These are phyloP conservation scores for Epichloe gansuensis DNA, from an alignment of 2,329 filamentous ascomycete species.

Conservation along the genomic window DNA sequence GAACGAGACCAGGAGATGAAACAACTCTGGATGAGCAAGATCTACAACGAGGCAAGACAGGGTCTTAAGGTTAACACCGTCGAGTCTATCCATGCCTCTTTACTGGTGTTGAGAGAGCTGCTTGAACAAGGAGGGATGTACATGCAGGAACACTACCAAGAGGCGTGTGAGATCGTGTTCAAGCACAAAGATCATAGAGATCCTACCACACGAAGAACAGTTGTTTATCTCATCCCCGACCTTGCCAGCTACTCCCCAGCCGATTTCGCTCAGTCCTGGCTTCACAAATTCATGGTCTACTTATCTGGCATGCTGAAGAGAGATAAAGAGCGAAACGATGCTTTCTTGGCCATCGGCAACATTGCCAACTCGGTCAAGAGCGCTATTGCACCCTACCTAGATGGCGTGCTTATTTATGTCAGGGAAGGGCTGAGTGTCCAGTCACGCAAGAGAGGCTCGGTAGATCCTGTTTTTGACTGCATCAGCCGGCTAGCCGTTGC, in stretches of 20 bases:
- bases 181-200: slow-evolving; percentile 91
- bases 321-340: slow-evolving; percentile 85
- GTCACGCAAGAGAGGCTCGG: slow-evolving; percentile 51
- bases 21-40: slow-evolving; percentile 77
- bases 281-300: slow-evolving; percentile 96
- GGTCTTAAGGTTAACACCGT: slow-evolving; percentile 72
- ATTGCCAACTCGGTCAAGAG: slow-evolving; percentile 94
- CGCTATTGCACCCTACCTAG: slow-evolving; percentile 86
- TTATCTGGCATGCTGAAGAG: slow-evolving; percentile 88
- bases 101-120: slow-evolving; percentile 85
- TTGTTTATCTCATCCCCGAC: slow-evolving; percentile 83
- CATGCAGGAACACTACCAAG: slow-evolving; percentile 90
- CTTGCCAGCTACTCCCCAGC: slow-evolving; percentile 85
- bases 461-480: slow-evolving; percentile 86
- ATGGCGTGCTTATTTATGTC: slow-evolving; percentile 87
- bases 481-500: slow-evolving; percentile 93
- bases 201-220: slow-evolving; percentile 72
- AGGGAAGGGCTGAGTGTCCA: slow-evolving; percentile 79
- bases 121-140: slow-evolving; percentile 96
- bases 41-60: slow-evolving; percentile 72
- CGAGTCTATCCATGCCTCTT: slow-evolving; percentile 85
- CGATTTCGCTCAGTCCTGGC: slow-evolving; percentile 76
- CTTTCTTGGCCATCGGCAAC: slow-evolving; percentile 91
- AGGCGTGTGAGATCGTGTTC: slow-evolving; percentile 85
- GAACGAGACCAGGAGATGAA: slow-evolving; percentile 84